Evolutionary conservation across 441 rosid genomes (phyloP).

Genomic region (Euphorbia schlechtendalii): DNA sequence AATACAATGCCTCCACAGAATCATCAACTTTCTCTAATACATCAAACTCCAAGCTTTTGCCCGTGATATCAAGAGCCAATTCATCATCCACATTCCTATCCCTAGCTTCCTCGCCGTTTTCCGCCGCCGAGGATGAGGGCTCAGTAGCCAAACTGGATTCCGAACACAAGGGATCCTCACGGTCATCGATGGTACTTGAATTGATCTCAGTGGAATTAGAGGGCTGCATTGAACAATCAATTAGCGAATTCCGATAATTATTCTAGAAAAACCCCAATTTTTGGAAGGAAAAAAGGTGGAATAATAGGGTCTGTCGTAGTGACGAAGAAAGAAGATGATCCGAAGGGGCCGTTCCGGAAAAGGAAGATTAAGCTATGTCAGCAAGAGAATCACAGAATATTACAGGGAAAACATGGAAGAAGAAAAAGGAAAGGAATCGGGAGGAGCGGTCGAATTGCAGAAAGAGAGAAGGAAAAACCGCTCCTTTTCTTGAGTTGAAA

Average conservation of each 20-base stretch:
- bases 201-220: slow-evolving; percentile 23
- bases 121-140: not conserved
- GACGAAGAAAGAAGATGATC: slow-evolving; percentile 17
- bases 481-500: slow-evolving; percentile 16
- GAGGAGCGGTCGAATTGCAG: slow-evolving; percentile 21
- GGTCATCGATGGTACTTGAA: slow-evolving; percentile 17
- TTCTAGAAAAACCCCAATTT: not conserved
- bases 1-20: slow-evolving; percentile 47
- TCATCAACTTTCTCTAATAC: slow-evolving; percentile 34
- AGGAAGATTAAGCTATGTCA: slow-evolving; percentile 15
- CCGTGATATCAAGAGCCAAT: slow-evolving; percentile 62
- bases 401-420: slow-evolving; percentile 6
- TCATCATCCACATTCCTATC: slow-evolving; percentile 37
- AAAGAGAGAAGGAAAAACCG: slow-evolving; percentile 28
- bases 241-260: not conserved
- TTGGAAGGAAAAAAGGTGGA: not conserved
- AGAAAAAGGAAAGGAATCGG: slow-evolving; percentile 7
- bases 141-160: slow-evolving; percentile 7
- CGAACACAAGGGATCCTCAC: slow-evolving; percentile 25
- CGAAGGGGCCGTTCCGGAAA: slow-evolving; percentile 14
- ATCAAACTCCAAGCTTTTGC: slow-evolving; percentile 59
- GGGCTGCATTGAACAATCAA: slow-evolving; percentile 31
- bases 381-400: slow-evolving; percentile 12
- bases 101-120: slow-evolving; percentile 7
- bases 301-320: not conserved